These are phyloP conservation scores for Populus hybrid DNA, from an alignment of 441 rosid species.

Conservation along the genomic window DNA sequence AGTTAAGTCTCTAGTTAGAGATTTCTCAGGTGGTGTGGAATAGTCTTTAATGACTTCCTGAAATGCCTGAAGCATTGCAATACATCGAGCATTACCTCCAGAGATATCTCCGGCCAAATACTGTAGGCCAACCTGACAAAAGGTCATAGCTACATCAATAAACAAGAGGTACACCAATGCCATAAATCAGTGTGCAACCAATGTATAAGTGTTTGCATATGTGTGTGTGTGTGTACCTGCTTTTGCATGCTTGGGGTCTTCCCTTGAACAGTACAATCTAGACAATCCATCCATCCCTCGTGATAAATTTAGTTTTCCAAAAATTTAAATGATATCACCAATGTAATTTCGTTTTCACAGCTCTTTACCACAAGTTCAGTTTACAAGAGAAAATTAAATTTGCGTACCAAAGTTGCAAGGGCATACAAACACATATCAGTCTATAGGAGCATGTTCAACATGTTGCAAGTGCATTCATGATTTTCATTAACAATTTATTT, in stretches of 20 bases:
- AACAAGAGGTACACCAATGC: conserved; percentile 1
- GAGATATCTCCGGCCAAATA: conserved; percentile 77
- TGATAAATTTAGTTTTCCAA: conserved; percentile 1
- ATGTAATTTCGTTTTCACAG: background rate
- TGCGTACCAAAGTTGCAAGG: background rate
- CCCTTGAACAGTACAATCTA: background rate
- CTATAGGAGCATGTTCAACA: background rate
- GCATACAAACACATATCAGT: background rate
- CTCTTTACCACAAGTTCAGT: background rate
- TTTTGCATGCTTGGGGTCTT: background rate
- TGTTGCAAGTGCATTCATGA: background rate
- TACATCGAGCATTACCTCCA: conserved; percentile 97
- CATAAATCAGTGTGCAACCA: background rate
- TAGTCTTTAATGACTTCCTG: conserved; percentile 74
- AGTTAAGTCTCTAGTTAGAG: conserved; percentile 74
- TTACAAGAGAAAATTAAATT: background rate
- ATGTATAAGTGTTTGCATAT: background rate
- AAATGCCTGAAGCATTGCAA: conserved; percentile 93
- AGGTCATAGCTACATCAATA: conserved; percentile 16
- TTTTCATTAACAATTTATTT: background rate
- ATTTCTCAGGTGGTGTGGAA: conserved; percentile 69
- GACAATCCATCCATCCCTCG: background rate
- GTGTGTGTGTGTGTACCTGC: no score
- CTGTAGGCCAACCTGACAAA: conserved; percentile 77
- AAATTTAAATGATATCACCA: background rate